Base-by-base conservation (phyloP, 2,329 filamentous ascomycete genomes). In the Calonectria pseudoturangicola region DNA sequence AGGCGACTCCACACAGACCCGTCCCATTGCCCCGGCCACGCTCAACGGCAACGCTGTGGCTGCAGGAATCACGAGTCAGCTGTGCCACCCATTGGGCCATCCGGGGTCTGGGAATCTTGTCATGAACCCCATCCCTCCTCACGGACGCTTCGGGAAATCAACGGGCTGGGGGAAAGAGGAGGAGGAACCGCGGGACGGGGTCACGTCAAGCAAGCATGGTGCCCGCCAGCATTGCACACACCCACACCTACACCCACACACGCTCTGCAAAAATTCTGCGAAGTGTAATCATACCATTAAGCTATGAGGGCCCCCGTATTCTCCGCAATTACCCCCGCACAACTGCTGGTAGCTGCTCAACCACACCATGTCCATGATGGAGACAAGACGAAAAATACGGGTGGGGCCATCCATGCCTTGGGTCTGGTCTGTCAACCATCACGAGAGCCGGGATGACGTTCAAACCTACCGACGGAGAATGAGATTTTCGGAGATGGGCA, bases 401-500 rank as follows among this genome's bases (percentile, higher is more conserved):
- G 47, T 36, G 25, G 51, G 54, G 66, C 43, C n/a, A 30, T 43
- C 43, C n/a, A 30, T 43, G 64, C 25, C 58, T 63, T 36, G 36
- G 18, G 45, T 65, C 60, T 43, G 27, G 45, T 65, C 60, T 43
- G 27, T 58, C 70, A 64, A 60, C 68, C 47, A 66, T 72, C 70
- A 75, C 68, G 67, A 71, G 63, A 71, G 47, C 67, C 28, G 27
- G 36, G 43, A 77, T 75, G 75, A 78, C 76, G 75, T 60, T 33
- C 21, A 39, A 60, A 60, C n/a, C 54, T 60, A 60, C 54, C 54
- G 54, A 60, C 39, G 27, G 25, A 25, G n/a, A 73, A 73, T 45
- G 36, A 25, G 27, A 36, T 16, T 54, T 48, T 30, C 64, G 64
- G 33, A 39, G 54, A 27, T 58, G 54, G 54, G 21, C 15, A 8